Conservation (phyloP, 352 stramenopile genomes). For the Phytophthora nicotianae region DNA sequence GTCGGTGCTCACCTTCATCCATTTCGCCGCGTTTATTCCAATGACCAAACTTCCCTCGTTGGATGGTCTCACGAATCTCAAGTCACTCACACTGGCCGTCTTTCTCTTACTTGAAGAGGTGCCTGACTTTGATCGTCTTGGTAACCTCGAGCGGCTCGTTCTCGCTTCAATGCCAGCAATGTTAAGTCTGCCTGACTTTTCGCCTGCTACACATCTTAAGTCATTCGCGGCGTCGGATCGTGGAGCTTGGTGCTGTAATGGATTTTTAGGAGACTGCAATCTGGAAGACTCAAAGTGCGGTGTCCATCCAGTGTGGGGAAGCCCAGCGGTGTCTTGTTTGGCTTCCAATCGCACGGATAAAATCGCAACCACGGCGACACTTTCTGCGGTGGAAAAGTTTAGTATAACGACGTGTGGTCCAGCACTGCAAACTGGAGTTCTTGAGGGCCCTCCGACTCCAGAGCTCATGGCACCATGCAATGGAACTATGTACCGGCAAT, state of each 20-base stretch:
- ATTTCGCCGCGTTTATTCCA: conserved; percentile 30
- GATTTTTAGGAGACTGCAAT: conserved; percentile 32
- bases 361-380: conserved; percentile 9
- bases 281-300: conserved; percentile 14
- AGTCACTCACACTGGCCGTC: conserved; percentile 32
- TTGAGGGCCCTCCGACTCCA: conserved; percentile 3
- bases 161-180: conserved; percentile 10
- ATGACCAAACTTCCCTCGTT: conserved; percentile 33
- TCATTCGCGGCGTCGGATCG: conserved; percentile 14
- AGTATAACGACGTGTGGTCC: conserved; percentile 5
- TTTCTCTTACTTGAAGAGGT: conserved; percentile 19
- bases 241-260: conserved; percentile 38
- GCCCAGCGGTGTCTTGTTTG: conserved; percentile 18
- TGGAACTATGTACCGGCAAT: conserved; percentile 33
- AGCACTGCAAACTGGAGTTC: background rate
- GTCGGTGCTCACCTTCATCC: conserved; percentile 40
- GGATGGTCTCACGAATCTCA: conserved; percentile 34
- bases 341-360: conserved; percentile 11
- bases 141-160: conserved; percentile 30
- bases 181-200: conserved; percentile 22
- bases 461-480: conserved; percentile 20
- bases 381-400: conserved; percentile 13
- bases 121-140: conserved; percentile 10
- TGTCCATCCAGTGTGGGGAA: conserved; percentile 18
- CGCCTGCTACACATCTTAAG: conserved; percentile 10